These are phyloP conservation scores for Chrysanthemum seticuspe DNA, from an alignment of 129 eudicot genomes.

Conservation along the genomic window DNA sequence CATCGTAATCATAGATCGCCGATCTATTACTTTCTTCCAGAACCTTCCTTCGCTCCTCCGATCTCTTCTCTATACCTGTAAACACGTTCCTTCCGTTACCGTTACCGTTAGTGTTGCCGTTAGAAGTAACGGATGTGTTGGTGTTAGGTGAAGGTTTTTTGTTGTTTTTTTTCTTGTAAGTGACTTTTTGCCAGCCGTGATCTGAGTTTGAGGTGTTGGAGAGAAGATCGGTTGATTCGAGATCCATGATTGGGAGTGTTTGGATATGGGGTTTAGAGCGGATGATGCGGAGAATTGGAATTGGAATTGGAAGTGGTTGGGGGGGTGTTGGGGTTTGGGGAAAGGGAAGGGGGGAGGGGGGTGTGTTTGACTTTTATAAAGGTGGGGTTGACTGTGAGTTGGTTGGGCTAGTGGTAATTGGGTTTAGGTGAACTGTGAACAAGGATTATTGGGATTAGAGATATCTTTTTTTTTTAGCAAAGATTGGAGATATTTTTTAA, in stretches of 20 bases:
- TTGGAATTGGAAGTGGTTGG: no score
- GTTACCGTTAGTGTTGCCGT: slow-evolving; percentile 41
- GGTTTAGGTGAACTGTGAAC: no score
- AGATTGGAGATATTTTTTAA: no score
- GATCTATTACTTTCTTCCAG: slow-evolving; percentile 56
- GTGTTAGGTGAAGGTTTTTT: slow-evolving; percentile 19
- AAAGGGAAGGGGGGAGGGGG: no score
- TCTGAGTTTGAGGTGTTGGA: slow-evolving; percentile 34
- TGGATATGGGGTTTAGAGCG: no score
- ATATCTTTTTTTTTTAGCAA: no score
- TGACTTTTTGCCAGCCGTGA: slow-evolving; percentile 97
- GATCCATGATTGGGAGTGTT: slow-evolving; percentile 36
- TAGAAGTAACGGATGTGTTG: slow-evolving; percentile 23
- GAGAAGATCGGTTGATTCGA: slow-evolving; percentile 14
- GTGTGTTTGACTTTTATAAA: no score
- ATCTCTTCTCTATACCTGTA: slow-evolving; percentile 65
- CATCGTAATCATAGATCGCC: slow-evolving; percentile 29
- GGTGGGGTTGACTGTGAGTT: no score
- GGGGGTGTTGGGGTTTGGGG: no score
- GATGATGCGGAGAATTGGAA: no score
- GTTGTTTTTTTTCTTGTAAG: slow-evolving; percentile 58
- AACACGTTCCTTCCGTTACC: slow-evolving; percentile 45
- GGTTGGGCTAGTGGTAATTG: no score
- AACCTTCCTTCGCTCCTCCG: slow-evolving; percentile 79
- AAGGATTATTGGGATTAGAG: no score